Evolutionary conservation across 805 yeast species (phyloP).

Genomic region (Kazachstania taianensis): DNA sequence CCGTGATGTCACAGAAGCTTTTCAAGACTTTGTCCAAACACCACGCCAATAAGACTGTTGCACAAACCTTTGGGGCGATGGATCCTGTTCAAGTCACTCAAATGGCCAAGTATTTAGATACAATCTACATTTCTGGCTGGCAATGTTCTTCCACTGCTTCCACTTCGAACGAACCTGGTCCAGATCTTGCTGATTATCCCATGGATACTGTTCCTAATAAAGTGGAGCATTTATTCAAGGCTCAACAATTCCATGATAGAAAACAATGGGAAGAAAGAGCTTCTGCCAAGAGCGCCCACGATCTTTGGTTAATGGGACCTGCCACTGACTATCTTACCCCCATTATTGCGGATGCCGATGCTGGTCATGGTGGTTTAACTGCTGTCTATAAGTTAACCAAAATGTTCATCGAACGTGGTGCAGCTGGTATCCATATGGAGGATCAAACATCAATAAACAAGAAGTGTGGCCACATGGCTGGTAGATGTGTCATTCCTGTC

Average conservation of each 20-base stretch:
- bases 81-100: conserved; percentile 94
- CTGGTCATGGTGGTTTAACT: conserved; percentile 98
- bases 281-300: conserved; percentile 40
- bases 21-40: conserved; percentile 62
- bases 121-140: conserved; percentile 95
- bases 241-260: conserved; percentile 94
- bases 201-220: conserved; percentile 98
- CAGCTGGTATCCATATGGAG: conserved; percentile 97
- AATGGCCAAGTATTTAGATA: conserved; percentile 92
- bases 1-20: conserved; percentile 72
- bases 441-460: conserved; percentile 99
- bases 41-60: conserved; percentile 49
- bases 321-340: conserved; percentile 87
- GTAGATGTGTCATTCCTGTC: conserved; percentile 93
- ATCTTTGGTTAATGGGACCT: conserved; percentile 58
- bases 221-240: conserved; percentile 93
- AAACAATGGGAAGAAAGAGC: conserved; percentile 85
- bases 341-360: conserved; percentile 94
- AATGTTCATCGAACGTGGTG: conserved; percentile 94
- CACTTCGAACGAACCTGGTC: conserved; percentile 94
- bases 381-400: conserved; percentile 93
- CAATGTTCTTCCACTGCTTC: conserved; percentile 98
- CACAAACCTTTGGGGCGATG: conserved; percentile 90
- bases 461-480: conserved; percentile 99
- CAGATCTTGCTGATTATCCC: conserved; percentile 97